A percentile compares a stretch with the other conserved stretches of the same genome.
Conservation (phyloP, 2,329 filamentous ascomycete species). For the Sphaceloma murrayae region DNA sequence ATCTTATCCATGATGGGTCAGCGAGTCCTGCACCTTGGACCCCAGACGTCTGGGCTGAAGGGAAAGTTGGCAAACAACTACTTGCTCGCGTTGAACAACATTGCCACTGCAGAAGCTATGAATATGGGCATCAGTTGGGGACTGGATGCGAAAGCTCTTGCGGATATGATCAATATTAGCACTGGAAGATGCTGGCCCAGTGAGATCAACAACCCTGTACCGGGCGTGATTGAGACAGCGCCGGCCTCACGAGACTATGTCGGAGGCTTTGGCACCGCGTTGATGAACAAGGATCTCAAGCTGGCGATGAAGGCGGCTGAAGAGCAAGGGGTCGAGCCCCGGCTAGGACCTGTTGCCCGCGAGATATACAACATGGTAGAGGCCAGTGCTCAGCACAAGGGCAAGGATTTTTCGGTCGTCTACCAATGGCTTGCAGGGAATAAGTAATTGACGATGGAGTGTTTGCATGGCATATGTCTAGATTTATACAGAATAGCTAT, state of each 20-base stretch:
- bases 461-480: neutral
- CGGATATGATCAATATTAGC: conserved; percentile 81
- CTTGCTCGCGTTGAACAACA: conserved; percentile 86
- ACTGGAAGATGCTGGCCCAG: conserved; percentile 95
- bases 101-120: conserved; percentile 58
- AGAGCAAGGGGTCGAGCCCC: conserved; percentile 36
- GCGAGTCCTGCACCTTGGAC: conserved; percentile 75
- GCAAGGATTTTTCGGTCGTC: conserved; percentile 43
- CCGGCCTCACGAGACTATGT: conserved; percentile 65
- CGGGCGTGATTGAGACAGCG: conserved; percentile 66
- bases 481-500: conserved; percentile 5
- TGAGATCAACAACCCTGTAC: conserved; percentile 90
- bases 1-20: conserved; percentile 76
- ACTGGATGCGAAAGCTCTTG: conserved; percentile 56
- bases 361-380: conserved; percentile 39
- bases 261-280: conserved; percentile 41
- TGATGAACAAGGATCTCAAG: conserved; percentile 44
- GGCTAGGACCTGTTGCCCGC: conserved; percentile 37
- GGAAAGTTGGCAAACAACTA: conserved; percentile 98
- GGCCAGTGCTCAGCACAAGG: conserved; percentile 36
- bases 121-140: conserved; percentile 56
- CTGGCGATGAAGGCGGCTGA: conserved; percentile 39
- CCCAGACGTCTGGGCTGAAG: conserved; percentile 73
- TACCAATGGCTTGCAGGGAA: conserved; percentile 40
- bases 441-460: conserved; percentile 22